phyloP scores from a whole-genome alignment of 345 rosid species.

The Combretum micranthum region DNA sequence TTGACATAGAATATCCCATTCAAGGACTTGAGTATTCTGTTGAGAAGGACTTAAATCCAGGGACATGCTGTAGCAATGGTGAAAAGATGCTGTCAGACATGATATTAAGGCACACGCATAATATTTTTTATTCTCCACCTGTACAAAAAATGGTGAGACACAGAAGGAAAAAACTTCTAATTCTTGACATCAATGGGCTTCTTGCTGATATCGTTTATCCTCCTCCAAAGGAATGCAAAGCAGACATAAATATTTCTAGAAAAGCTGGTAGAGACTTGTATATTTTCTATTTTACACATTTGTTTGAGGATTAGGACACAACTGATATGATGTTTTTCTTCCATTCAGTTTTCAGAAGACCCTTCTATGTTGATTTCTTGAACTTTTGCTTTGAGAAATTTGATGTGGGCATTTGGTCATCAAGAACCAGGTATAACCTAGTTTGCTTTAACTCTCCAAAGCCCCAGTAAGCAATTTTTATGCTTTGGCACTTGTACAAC shows the following conservation, averaged over 20 bases:
- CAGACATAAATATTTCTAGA: slow-evolving; percentile 42
- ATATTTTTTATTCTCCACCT: slow-evolving; percentile 5
- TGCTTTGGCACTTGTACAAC: neutral
- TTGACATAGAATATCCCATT: slow-evolving; percentile 4
- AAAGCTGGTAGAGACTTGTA: slow-evolving; percentile 46
- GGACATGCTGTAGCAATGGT: slow-evolving; percentile 7
- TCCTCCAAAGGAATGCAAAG: slow-evolving; percentile 30
- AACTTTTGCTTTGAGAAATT: slow-evolving; percentile 51
- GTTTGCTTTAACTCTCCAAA: neutral
- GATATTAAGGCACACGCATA: slow-evolving; percentile 2
- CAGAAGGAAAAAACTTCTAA: slow-evolving; percentile 47
- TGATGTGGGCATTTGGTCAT: slow-evolving; percentile 61
- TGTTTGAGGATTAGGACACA: slow-evolving; percentile 2
- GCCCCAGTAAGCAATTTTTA: neutral
- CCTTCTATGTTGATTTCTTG: slow-evolving; percentile 39
- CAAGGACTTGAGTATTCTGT: slow-evolving; percentile 2
- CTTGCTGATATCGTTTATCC: slow-evolving; percentile 57
- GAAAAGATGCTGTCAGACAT: slow-evolving; percentile 10
- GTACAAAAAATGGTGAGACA: slow-evolving; percentile 7
- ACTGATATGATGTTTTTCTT: slow-evolving; percentile 10
- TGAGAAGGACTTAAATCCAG: slow-evolving; percentile 1
- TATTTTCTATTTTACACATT: neutral
- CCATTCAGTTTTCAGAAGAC: slow-evolving; percentile 46
- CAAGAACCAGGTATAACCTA: slow-evolving; percentile 36
- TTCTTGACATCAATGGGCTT: slow-evolving; percentile 89